These are phyloP conservation scores for Paecilomyces variotii DNA, from an alignment of 2,329 filamentous ascomycete genomes.

Conservation along the genomic window DNA sequence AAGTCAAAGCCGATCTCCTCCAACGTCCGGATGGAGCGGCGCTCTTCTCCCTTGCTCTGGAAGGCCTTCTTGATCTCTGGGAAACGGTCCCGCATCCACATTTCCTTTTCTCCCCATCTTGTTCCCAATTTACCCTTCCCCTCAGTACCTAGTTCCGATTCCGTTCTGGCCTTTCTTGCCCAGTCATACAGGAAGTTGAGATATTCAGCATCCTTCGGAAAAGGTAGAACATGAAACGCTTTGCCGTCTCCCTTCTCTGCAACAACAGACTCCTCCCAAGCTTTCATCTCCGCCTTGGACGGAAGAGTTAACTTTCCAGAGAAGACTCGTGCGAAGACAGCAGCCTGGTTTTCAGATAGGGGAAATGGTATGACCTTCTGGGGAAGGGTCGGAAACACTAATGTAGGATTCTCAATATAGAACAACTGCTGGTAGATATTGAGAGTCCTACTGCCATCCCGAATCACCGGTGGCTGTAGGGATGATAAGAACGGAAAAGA, in stretches of 20 bases:
- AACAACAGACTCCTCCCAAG: constrained; percentile 52
- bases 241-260: constrained; percentile 40
- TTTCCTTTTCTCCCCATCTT: constrained; percentile 61
- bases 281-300: constrained; percentile 52
- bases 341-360: constrained; percentile 68
- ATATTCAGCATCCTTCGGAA: constrained; percentile 40
- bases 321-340: constrained; percentile 69
- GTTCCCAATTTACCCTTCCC: constrained; percentile 59
- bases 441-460: constrained; percentile 60
- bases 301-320: constrained; percentile 63
- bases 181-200: constrained; percentile 38
- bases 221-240: constrained; percentile 48
- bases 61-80: constrained; percentile 65
- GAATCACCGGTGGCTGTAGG: constrained; percentile 51
- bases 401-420: constrained; percentile 64
- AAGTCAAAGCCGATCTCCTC: constrained; percentile 66
- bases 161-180: constrained; percentile 25
- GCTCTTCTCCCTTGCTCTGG: constrained; percentile 52
- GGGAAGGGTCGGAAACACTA: constrained; percentile 68
- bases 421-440: constrained; percentile 75
- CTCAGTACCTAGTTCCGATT: constrained; percentile 32
- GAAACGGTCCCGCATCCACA: constrained; percentile 64
- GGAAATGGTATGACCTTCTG: constrained; percentile 87
- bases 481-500: constrained; percentile 63
- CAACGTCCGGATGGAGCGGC: constrained; percentile 52